Conservation (phyloP, 2,329 filamentous ascomycete genomes). For the Pseudogymnoascus pannorum region DNA sequence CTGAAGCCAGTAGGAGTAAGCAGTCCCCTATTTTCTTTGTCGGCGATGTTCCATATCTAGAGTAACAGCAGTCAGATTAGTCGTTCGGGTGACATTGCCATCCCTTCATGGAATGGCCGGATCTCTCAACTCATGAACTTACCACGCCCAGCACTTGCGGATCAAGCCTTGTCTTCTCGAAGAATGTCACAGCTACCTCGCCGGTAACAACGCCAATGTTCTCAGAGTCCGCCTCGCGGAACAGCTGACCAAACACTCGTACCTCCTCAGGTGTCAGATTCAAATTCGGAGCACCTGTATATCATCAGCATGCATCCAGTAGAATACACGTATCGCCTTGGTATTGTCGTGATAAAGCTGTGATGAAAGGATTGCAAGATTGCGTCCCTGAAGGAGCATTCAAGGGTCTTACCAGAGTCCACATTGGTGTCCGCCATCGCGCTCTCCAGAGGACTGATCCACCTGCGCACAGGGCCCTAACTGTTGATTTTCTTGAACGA, state of each 20-base stretch:
- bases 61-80: conserved; percentile 19
- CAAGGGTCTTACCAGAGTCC: conserved; percentile 12
- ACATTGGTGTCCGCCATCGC: conserved; percentile 11
- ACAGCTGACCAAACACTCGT: conserved; percentile 85
- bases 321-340: neutral
- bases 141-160: conserved; percentile 84
- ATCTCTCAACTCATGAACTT: conserved; percentile 26
- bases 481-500: neutral
- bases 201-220: conserved; percentile 89
- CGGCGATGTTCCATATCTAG: conserved; percentile 98
- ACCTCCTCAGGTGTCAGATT: conserved; percentile 91
- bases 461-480: neutral
- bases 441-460: conserved; percentile 2
- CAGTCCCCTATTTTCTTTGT: conserved; percentile 91
- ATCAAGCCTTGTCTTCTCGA: conserved; percentile 87
- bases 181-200: conserved; percentile 94
- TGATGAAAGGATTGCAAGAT: neutral
- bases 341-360: neutral
- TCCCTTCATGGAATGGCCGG: conserved; percentile 7
- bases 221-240: conserved; percentile 86
- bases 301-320: conserved; percentile 16
- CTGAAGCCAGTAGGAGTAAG: conserved; percentile 90
- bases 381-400: conserved; percentile 1
- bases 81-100: neutral
- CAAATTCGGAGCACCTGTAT: conserved; percentile 55